Evolutionary conservation across 441 rosid species (phyloP).

Genomic region (Francoa sonchifolia): DNA sequence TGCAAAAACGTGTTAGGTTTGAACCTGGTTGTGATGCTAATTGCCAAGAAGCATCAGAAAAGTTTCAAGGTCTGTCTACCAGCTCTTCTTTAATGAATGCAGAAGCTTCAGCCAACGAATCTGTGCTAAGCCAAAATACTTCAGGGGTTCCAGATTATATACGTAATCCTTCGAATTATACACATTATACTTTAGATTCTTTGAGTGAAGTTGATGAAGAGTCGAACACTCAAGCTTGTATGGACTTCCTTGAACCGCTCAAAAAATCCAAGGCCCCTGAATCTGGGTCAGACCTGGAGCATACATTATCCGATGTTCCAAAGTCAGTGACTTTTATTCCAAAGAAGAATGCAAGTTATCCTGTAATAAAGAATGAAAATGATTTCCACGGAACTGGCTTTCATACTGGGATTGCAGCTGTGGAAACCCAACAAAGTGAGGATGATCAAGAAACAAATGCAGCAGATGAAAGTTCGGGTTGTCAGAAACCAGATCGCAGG

Average conservation of each 20-base stretch:
- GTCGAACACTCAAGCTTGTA: slow-evolving; percentile 56
- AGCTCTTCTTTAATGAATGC: slow-evolving; percentile 8
- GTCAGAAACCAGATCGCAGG: slow-evolving; percentile 24
- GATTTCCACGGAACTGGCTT: slow-evolving; percentile 2
- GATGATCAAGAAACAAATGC: slow-evolving; percentile 17
- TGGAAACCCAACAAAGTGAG: slow-evolving; percentile 15
- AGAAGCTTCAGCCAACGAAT: slow-evolving; percentile 13
- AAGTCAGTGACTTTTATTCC: slow-evolving; percentile 27
- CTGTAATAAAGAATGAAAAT: slow-evolving; percentile 13
- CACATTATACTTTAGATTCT: slow-evolving; percentile 53
- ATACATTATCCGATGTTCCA: slow-evolving; percentile 12
- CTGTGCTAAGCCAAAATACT: slow-evolving; percentile 9
- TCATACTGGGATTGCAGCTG: slow-evolving; percentile 18
- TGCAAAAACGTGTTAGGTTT: slow-evolving; percentile 34
- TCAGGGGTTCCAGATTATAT: slow-evolving; percentile 36
- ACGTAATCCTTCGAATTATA: slow-evolving; percentile 68
- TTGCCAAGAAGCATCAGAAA: slow-evolving; percentile 17
- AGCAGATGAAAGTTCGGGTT: slow-evolving; percentile 7
- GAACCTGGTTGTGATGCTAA: slow-evolving; percentile 16
- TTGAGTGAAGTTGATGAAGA: slow-evolving; percentile 49
- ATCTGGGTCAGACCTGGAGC: slow-evolving; percentile 6
- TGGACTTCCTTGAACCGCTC: slow-evolving; percentile 20
- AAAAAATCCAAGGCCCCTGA: slow-evolving; percentile 14
- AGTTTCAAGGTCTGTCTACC: neutral
- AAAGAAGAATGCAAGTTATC: slow-evolving; percentile 18